These are phyloP conservation scores for Avena atlantica DNA, from an alignment of 176 grass and related monocot species.

Conservation along the genomic window DNA sequence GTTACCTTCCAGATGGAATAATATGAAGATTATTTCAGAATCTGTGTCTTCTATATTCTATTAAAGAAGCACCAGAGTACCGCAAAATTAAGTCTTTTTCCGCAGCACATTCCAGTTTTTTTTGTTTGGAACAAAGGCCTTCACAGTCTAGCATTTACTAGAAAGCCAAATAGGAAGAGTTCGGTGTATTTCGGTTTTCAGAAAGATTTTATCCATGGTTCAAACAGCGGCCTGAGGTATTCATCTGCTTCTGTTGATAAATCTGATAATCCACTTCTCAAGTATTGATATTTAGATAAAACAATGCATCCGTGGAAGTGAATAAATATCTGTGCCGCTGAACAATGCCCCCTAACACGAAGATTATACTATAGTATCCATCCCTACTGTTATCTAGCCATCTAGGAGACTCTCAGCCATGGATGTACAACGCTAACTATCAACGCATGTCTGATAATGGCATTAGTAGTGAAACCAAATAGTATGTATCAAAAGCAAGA, in stretches of 20 bases:
- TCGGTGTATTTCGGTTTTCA: not conserved
- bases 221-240: not conserved
- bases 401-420: conserved; percentile 1
- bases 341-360: not conserved
- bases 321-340: not conserved
- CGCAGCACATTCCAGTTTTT: not conserved
- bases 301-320: not conserved
- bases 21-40: not conserved
- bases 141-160: not conserved
- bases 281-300: not conserved
- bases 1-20: not conserved
- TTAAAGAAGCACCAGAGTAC: not conserved
- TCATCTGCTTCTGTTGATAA: not conserved
- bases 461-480: not conserved
- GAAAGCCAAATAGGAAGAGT: conserved; percentile 20
- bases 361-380: not conserved
- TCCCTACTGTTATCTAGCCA: not conserved
- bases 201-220: not conserved
- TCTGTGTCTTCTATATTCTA: not conserved
- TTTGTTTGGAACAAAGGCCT: not conserved
- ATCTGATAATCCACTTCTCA: not conserved
- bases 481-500: not conserved
- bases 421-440: not conserved
- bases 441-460: not conserved
- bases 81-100: not conserved